Percentiles rank a stretch among this genome's conserved stretches.
Evolutionary conservation across 2,329 filamentous ascomycete genomes (phyloP).

Genomic region (Didymellaceae sp.): DNA sequence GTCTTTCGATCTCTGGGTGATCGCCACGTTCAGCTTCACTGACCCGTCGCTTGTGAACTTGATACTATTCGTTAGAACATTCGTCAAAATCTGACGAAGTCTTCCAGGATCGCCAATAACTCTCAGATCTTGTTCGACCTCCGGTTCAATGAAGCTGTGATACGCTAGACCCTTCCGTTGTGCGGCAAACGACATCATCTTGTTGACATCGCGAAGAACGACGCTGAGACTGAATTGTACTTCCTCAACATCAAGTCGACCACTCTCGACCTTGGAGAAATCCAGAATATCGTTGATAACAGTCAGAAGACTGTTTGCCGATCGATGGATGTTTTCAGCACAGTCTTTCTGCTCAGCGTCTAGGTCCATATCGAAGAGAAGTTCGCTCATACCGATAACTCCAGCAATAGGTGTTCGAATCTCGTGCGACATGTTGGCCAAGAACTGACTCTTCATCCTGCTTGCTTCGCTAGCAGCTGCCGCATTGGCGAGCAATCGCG

Average conservation of each 20-base stretch:
- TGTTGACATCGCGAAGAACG: constrained; percentile 78
- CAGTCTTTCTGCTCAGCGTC: constrained; percentile 75
- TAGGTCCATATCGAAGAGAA: constrained; percentile 72
- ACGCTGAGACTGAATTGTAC: constrained; percentile 79
- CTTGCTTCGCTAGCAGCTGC: constrained; percentile 81
- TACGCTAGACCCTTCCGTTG: constrained; percentile 80
- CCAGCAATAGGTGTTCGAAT: constrained; percentile 80
- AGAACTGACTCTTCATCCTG: constrained; percentile 78
- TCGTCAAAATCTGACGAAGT: constrained; percentile 82
- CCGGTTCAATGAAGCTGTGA: constrained; percentile 66
- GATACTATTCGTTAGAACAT: constrained; percentile 67
- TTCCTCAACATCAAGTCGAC: constrained; percentile 77
- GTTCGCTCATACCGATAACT: constrained; percentile 79
- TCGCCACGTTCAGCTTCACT: constrained; percentile 66
- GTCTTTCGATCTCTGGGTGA: constrained; percentile 69
- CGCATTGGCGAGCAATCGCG: constrained; percentile 74
- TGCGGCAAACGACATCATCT: constrained; percentile 87
- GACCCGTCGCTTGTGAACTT: constrained; percentile 50
- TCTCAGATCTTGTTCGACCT: constrained; percentile 71
- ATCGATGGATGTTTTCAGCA: constrained; percentile 78
- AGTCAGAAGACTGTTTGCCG: constrained; percentile 79
- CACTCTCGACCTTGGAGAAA: constrained; percentile 85
- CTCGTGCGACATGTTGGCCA: constrained; percentile 84
- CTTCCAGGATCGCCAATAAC: constrained; percentile 87
- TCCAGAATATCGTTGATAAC: constrained; percentile 93